These are phyloP conservation scores for Ophiostoma quercus DNA, from an alignment of 2,329 filamentous ascomycete species.

Conservation along the genomic window DNA sequence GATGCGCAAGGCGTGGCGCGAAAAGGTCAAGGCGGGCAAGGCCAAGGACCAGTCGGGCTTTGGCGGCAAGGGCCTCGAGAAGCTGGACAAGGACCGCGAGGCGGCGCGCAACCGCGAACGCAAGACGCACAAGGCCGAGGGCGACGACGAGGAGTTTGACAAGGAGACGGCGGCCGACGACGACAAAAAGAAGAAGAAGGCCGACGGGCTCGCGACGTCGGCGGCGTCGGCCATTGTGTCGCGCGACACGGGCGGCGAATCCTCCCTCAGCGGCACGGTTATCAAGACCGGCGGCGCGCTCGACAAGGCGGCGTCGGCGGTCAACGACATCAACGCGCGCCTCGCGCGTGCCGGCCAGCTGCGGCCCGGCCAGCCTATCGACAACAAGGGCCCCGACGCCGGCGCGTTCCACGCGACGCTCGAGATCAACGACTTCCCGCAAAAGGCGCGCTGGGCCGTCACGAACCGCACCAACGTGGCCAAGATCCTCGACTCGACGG, in stretches of 20 bases:
- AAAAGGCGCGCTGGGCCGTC: constrained; percentile 97
- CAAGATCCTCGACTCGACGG: constrained; percentile 92
- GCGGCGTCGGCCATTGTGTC: constrained; percentile 54
- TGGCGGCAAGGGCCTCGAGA: constrained; percentile 88
- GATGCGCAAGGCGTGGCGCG: constrained; percentile 68
- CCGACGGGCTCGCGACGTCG: constrained; percentile 59
- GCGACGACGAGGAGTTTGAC: constrained; percentile 70
- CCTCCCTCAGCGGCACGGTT: neutral
- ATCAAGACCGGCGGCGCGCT: constrained; percentile 46
- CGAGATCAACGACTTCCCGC: constrained; percentile 98
- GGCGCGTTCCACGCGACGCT: constrained; percentile 94
- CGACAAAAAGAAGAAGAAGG: constrained; percentile 65
- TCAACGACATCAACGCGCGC: constrained; percentile 83
- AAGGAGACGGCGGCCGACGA: constrained; percentile 58
- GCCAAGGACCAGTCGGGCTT: constrained; percentile 88
- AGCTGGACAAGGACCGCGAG: constrained; percentile 85
- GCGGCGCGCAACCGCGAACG: constrained; percentile 79
- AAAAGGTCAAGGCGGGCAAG: constrained; percentile 89
- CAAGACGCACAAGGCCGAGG: constrained; percentile 83
- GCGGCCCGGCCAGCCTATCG: constrained; percentile 86
- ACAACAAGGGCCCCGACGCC: constrained; percentile 97
- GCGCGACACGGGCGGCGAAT: constrained; percentile 38
- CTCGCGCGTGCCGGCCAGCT: constrained; percentile 85
- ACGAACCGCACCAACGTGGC: constrained; percentile 98
- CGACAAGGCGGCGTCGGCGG: constrained; percentile 84